phyloP scores from a whole-genome alignment of 2,329 filamentous ascomycete genomes.

The Alternaria solani region DNA sequence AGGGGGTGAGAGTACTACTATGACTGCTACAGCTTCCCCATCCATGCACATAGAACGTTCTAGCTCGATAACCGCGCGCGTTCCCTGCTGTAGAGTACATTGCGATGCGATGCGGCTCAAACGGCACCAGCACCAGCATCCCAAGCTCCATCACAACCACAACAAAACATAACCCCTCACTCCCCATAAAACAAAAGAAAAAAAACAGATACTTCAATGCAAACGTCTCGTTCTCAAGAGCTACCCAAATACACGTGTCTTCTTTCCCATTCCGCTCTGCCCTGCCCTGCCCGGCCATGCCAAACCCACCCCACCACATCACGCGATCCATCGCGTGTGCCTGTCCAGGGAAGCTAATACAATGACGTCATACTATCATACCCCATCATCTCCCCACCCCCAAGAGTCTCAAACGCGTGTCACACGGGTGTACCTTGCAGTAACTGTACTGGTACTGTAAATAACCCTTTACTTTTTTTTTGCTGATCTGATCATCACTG shows the following conservation, averaged over 20 bases:
- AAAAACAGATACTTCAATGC: no score
- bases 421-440: constrained; percentile 49
- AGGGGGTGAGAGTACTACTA: no score
- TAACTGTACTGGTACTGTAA: background rate
- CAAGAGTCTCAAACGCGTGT: background rate
- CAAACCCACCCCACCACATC: background rate
- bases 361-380: background rate
- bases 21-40: no score
- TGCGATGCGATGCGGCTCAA: background rate
- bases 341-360: background rate
- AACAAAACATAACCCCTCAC: background rate
- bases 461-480: no score
- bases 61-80: no score
- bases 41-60: no score
- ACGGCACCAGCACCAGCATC: background rate
- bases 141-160: background rate
- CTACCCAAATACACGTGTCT: background rate
- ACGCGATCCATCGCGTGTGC: background rate
- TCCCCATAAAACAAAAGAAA: no score
- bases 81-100: no score
- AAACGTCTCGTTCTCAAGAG: background rate
- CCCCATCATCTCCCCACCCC: background rate
- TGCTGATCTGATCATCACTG: constrained; percentile 26
- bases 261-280: background rate
- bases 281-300: background rate